Base-by-base conservation (phyloP, 106 monocot species). In the Triglochin maritima region DNA sequence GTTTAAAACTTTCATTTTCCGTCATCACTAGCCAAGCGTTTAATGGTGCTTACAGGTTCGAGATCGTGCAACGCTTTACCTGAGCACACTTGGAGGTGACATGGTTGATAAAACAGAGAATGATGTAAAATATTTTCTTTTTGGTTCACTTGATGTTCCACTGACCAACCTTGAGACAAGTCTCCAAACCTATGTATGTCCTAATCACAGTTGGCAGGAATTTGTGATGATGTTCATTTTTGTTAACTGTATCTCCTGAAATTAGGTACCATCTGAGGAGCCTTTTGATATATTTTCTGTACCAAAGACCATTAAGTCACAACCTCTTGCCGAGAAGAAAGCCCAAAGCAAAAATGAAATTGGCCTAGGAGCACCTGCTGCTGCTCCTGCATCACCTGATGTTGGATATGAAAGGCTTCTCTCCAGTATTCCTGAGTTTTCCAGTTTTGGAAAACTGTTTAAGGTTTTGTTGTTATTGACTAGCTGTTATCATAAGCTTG, bases 11-110 rank as follows among this genome's bases (percentile, higher is more conserved):
- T 29, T 29, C 29, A 29, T 56, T 58, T 70, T 59, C 57, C 44
- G 42, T 17, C 50, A 50, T 17, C 2, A 17, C 29, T 46, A 10
- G 3, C 61, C 7, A 11, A 12, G 12, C 58, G 44, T 55, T 68
- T 2, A 2, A 29, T 62, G 44, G 9, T 55, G 45, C 9, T 58
- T 44, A 4, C 67, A 98, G 96, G 96, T 98, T 76, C 91, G 96
- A 71, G 96, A 98, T 62, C 79, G 91, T 2, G 96, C 96, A 43
- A 98, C 96, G 69, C 88, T 98, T 72, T 98, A 91, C 79, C 78
- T 98, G 49, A 84, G 86, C 63, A 81, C 72, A 14, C 72, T 98
- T 53, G 86, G 59, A 55, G 74, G 74, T 55, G 88, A 88, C 64
- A 86, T 63, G 50, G 79, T 84, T 75, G 73, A 69, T 16, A 79